phyloP scores from a whole-genome alignment of 2,329 filamentous ascomycete genomes.

The Geosmithia flava region DNA sequence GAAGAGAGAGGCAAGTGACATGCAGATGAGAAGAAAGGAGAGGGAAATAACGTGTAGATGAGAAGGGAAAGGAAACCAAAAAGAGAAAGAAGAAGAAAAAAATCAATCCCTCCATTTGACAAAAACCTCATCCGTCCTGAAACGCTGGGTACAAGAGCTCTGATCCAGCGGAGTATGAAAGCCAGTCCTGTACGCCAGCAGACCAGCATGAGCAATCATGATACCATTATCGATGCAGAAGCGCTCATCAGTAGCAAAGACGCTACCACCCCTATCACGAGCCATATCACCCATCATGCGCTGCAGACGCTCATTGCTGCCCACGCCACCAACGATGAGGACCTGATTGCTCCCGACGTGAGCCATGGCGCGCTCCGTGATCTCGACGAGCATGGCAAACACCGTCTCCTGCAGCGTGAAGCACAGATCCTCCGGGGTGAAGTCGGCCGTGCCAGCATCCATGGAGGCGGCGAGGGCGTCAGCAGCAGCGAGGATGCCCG shows the following conservation, averaged over 20 bases:
- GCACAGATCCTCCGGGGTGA: constrained; percentile 78
- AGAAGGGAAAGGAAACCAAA: not conserved
- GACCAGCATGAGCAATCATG: constrained; percentile 95
- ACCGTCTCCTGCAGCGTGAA: constrained; percentile 94
- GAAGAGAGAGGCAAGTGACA: not conserved
- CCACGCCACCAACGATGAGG: constrained; percentile 88
- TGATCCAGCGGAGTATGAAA: constrained; percentile 67
- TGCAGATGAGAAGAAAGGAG: not conserved
- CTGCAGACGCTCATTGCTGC: constrained; percentile 87
- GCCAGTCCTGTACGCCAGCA: constrained; percentile 74
- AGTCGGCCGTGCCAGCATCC: constrained; percentile 32
- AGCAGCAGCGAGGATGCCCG: constrained; percentile 74
- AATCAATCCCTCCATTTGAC: constrained; percentile 61
- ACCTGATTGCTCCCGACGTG: constrained; percentile 88
- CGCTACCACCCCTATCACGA: constrained; percentile 70
- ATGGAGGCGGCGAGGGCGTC: constrained; percentile 69
- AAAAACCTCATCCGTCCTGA: constrained; percentile 71
- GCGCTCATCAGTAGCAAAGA: constrained; percentile 90
- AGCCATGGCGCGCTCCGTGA: constrained; percentile 96
- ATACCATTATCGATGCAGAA: constrained; percentile 99
- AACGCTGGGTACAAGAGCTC: constrained; percentile 74
- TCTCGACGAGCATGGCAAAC: constrained; percentile 95
- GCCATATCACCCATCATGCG: constrained; percentile 99
- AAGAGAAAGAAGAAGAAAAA: not conserved
- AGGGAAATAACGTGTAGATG: not conserved